These are phyloP conservation scores for Fusarium sp. DNA, from an alignment of 2,329 filamentous ascomycete genomes.

Conservation along the genomic window DNA sequence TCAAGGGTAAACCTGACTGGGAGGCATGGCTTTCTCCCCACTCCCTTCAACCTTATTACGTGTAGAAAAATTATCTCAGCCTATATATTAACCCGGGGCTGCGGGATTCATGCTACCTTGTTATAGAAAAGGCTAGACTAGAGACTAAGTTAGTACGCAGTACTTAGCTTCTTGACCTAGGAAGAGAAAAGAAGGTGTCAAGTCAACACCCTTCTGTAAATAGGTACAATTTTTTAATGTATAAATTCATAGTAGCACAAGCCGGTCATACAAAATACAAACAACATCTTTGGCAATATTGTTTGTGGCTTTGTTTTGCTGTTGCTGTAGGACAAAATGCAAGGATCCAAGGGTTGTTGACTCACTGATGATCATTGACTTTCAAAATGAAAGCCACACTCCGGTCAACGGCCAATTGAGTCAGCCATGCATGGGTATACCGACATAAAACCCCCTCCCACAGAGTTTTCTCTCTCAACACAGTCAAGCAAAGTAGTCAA, in stretches of 20 bases:
- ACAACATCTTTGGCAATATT: background rate
- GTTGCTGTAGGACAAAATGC: background rate
- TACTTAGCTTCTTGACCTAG: background rate
- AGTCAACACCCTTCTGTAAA: background rate
- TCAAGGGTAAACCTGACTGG: background rate
- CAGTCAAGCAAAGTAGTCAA: background rate
- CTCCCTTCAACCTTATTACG: background rate
- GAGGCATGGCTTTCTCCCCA: too few species aligned
- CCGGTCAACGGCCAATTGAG: conserved; percentile 1
- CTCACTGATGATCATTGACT: background rate
- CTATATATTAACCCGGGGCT: too few species aligned
- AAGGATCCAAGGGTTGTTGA: background rate
- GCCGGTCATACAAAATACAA: background rate
- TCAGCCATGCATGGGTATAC: background rate
- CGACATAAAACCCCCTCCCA: background rate
- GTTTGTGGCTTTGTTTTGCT: background rate
- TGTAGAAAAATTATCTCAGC: background rate
- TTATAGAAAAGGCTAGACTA: too few species aligned
- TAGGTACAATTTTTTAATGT: too few species aligned
- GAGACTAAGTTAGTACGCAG: background rate
- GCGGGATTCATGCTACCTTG: too few species aligned
- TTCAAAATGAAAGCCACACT: background rate
- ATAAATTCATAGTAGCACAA: background rate
- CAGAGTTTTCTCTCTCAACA: background rate
- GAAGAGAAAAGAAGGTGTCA: background rate